A percentile compares a stretch with the other conserved stretches of the same genome.
phyloP scores from a whole-genome alignment of 768 basidiomycete species.

The Trametes cingulata region DNA sequence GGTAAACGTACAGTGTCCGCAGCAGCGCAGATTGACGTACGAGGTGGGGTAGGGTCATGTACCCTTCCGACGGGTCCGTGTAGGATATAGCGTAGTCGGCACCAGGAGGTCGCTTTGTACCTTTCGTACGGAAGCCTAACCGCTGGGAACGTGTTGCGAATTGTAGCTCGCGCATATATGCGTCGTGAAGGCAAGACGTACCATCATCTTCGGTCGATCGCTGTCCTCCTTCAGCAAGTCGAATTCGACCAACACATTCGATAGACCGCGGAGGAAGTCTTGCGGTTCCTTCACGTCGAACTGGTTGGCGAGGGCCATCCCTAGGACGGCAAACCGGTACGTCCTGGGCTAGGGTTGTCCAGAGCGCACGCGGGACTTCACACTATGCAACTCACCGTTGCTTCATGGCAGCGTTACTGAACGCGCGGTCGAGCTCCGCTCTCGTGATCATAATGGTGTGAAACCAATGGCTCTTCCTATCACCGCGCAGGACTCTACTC shows the following conservation, averaged over 20 bases:
- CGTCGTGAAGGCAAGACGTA: conserved; percentile 31
- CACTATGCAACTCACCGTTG: conserved; percentile 56
- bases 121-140: conserved; percentile 62
- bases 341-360: conserved; percentile 50
- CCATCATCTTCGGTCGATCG: conserved; percentile 78
- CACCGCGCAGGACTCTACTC: conserved; percentile 4
- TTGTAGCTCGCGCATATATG: background rate
- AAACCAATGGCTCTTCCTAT: conserved; percentile 82
- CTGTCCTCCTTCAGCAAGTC: conserved; percentile 76
- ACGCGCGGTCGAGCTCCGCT: conserved; percentile 70
- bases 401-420: conserved; percentile 75
- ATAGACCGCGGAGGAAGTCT: conserved; percentile 76
- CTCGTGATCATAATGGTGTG: conserved; percentile 82
- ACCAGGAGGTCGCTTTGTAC: conserved; percentile 52
- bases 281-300: conserved; percentile 80
- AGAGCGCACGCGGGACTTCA: background rate
- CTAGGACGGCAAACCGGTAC: conserved; percentile 79
- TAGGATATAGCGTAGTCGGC: conserved; percentile 66
- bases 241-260: conserved; percentile 72
- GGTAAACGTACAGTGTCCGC: background rate
- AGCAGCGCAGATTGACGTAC: conserved; percentile 43
- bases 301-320: conserved; percentile 80
- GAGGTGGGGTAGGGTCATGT: conserved; percentile 72
- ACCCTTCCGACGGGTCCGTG: conserved; percentile 62
- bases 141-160: conserved; percentile 30